Conservation (phyloP, 2,329 filamentous ascomycete species). For the Aspergillus fijiensis region DNA sequence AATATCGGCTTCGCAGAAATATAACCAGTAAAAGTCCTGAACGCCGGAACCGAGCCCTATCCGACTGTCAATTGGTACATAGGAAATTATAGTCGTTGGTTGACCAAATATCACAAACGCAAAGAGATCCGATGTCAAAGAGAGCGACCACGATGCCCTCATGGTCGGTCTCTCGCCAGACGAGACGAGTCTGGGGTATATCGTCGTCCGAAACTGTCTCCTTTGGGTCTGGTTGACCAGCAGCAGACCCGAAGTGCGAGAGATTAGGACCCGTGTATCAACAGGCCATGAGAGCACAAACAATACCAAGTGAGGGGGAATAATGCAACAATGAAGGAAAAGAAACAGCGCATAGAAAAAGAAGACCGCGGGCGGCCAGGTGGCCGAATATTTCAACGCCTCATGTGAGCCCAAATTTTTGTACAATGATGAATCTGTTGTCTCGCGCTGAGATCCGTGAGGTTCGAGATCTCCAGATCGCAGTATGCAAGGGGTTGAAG, state of each 20-base stretch:
- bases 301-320: constrained; percentile 9
- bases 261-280: background rate
- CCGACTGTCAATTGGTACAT: background rate
- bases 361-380: constrained; percentile 4
- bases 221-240: constrained; percentile 11
- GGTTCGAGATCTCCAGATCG: background rate
- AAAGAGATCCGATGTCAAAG: background rate
- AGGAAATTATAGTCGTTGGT: background rate
- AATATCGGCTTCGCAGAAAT: constrained; percentile 8
- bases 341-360: constrained; percentile 14
- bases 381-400: constrained; percentile 26
- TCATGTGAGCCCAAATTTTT: constrained; percentile 21
- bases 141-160: background rate
- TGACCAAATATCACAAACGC: background rate
- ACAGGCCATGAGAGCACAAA: background rate
- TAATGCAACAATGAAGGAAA: constrained; percentile 13
- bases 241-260: constrained; percentile 10
- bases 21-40: constrained; percentile 9
- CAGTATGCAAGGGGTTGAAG: background rate
- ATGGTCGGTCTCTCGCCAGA: background rate
- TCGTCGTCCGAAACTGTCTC: background rate
- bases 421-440: constrained; percentile 29
- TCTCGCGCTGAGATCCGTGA: constrained; percentile 1
- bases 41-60: constrained; percentile 15
- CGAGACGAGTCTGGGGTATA: background rate